Percentiles rank a stretch among this genome's conserved stretches.
Evolutionary conservation across 352 stramenopile species (phyloP).

Genomic region (Phytophthora cactorum): DNA sequence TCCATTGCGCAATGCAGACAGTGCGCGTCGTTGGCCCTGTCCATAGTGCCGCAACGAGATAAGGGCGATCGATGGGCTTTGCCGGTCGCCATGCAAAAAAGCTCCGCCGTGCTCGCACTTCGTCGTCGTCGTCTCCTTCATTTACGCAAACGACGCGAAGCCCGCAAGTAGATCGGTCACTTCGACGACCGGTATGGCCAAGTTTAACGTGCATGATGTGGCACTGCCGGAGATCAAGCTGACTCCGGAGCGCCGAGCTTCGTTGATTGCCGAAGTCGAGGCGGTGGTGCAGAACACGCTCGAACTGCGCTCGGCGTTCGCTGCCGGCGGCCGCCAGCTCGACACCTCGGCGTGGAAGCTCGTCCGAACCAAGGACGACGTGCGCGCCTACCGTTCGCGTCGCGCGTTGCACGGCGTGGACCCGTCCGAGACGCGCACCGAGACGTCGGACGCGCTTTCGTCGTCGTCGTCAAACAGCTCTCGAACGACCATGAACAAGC

Average conservation of each 20-base stretch:
- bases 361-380: constrained; percentile 44
- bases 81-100: constrained; percentile 15
- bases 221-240: constrained; percentile 36
- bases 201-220: constrained; percentile 50
- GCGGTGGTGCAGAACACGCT: constrained; percentile 44
- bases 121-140: constrained; percentile 26
- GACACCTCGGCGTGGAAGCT: constrained; percentile 49
- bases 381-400: constrained; percentile 46
- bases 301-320: constrained; percentile 40
- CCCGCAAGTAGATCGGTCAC: constrained; percentile 22
- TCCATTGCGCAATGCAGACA: constrained; percentile 21
- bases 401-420: constrained; percentile 35
- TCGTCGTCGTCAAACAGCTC: constrained; percentile 38
- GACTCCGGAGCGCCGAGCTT: constrained; percentile 22
- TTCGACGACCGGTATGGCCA: constrained; percentile 29
- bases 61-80: constrained; percentile 30
- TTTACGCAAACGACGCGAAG: constrained; percentile 38
- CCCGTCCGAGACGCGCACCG: constrained; percentile 22
- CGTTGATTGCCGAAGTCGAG: constrained; percentile 38
- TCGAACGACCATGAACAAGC: constrained; percentile 35
- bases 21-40: constrained; percentile 22
- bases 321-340: constrained; percentile 38
- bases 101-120: constrained; percentile 8
- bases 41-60: constrained; percentile 28
- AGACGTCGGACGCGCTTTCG: constrained; percentile 30